These are phyloP conservation scores for Globisporangium viniferum DNA, from an alignment of 352 stramenopile genomes.

Conservation along the genomic window DNA sequence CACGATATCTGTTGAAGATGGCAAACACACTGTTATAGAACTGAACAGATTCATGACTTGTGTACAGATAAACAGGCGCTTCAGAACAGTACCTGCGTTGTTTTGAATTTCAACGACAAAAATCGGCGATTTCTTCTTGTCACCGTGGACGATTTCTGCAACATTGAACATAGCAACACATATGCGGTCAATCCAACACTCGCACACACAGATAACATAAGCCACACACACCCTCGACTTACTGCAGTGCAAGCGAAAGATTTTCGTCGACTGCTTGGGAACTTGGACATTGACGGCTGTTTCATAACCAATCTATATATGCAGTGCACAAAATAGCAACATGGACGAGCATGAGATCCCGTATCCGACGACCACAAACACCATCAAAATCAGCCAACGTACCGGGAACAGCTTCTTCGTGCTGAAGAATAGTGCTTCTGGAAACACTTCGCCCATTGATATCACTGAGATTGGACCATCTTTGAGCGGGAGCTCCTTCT, in stretches of 20 bases:
- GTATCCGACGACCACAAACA: not conserved
- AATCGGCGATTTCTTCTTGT: conserved; percentile 76
- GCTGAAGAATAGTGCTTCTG: conserved; percentile 68
- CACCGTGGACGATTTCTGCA: conserved; percentile 69
- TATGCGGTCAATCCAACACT: not conserved
- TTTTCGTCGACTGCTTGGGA: conserved; percentile 23
- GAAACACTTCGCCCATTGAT: conserved; percentile 42
- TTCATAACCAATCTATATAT: conserved; percentile 63
- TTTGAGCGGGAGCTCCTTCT: conserved; percentile 48
- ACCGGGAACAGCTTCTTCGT: conserved; percentile 79
- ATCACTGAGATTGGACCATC: conserved; percentile 69
- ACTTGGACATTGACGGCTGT: conserved; percentile 55
- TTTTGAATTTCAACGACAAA: conserved; percentile 69
- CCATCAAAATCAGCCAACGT: conserved; percentile 7
- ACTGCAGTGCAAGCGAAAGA: conserved; percentile 56
- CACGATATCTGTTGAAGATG: conserved; percentile 41
- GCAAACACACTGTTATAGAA: conserved; percentile 19
- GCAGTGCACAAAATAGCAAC: conserved; percentile 3
- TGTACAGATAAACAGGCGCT: not conserved
- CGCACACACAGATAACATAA: not conserved
- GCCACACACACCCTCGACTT: conserved; percentile 14
- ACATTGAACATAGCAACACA: not conserved
- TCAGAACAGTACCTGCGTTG: conserved; percentile 38
- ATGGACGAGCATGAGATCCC: not conserved
- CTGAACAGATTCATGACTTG: conserved; percentile 45